Evolutionary conservation across 2,329 filamentous ascomycete species (phyloP).

Genomic region (Periconia sp.): DNA sequence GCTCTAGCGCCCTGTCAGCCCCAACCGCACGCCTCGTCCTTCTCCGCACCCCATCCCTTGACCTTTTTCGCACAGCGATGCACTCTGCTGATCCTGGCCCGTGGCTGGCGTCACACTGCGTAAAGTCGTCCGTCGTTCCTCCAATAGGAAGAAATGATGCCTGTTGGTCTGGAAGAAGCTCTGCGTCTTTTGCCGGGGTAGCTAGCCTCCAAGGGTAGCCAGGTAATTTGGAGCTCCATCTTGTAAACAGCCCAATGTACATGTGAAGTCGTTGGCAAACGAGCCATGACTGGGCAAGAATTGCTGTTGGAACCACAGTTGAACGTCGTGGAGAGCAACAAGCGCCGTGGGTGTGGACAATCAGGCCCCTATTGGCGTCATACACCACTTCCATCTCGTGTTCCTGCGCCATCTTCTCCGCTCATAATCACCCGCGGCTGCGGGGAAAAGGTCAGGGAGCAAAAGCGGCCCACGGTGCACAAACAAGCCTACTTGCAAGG

Average conservation of each 20-base stretch:
- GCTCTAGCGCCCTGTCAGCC: constrained; percentile 3
- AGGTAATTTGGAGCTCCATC: too few relatives aligned
- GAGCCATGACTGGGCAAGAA: too few relatives aligned
- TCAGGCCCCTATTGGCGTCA: background rate
- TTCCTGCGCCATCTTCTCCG: constrained; percentile 1
- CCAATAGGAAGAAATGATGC: constrained; percentile 6
- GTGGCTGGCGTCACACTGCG: constrained; percentile 6
- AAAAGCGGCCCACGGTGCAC: background rate
- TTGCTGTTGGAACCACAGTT: background rate
- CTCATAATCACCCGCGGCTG: constrained; percentile 4
- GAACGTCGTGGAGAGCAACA: background rate
- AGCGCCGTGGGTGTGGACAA: background rate
- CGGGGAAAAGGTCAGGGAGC: constrained; percentile 6
- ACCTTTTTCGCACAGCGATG: background rate
- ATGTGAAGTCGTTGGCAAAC: too few relatives aligned
- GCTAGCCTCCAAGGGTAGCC: background rate
- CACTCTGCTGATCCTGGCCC: constrained; percentile 5
- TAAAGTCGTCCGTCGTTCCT: constrained; percentile 1
- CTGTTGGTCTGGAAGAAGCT: background rate
- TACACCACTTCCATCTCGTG: background rate
- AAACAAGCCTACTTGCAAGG: background rate
- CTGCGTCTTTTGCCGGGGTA: constrained; percentile 1
- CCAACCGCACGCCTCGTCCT: background rate
- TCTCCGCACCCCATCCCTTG: constrained; percentile 2
- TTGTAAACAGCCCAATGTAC: too few relatives aligned